Base-by-base conservation (phyloP, 73 alveolate species). In the Uronychia setigera region DNA sequence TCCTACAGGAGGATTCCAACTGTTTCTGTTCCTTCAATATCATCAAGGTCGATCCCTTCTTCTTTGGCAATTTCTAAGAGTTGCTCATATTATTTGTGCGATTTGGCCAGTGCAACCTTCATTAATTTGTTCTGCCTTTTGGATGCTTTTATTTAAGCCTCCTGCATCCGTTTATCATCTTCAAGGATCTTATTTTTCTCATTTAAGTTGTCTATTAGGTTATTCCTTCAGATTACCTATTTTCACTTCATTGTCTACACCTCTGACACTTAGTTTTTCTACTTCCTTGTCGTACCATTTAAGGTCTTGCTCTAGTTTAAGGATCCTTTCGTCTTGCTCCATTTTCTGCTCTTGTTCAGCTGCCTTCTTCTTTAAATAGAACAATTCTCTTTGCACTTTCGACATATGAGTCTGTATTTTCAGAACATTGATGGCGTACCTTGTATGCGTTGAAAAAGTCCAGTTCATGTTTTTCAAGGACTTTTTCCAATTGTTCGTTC, bases 361-460 rank as follows among this genome's bases (percentile, higher is more conserved):
- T 27, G 92, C 92, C 33, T 86, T 86, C 32, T 32, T 34, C 83
- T 79, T 86, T 0, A 86, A 57, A 31, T 58, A 79, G 1, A 1
- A 34, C 60, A 86, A 60, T 59, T 86, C 87, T 33, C 74, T 86
- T 74, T 86, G 87, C 33, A 86, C 92, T 78, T 86, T 86, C 27
- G 87, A 29, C 92, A 86, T 86, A 29, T 86, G 92, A 26, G 95
- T 89, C 80, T 89, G 58, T 28, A 26, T 86, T 82, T 75, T 76
- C 79, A 28, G 79, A 86, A 28, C n/a, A 58, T n/a, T 1, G 26
- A 60, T n/a, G 29, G 19, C 32, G 30, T 80, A 79, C 85, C 28
- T 86, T 80, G 60, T 87, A 87, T 1, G 93, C 93, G 74, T 86
- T 87, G 26, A 87, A 58, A 33, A 87, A 87, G 80, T 87, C 93